Evolutionary conservation across 192 early-diverging fungal species (phyloP).

Genomic region (Rhizophagus sp.): DNA sequence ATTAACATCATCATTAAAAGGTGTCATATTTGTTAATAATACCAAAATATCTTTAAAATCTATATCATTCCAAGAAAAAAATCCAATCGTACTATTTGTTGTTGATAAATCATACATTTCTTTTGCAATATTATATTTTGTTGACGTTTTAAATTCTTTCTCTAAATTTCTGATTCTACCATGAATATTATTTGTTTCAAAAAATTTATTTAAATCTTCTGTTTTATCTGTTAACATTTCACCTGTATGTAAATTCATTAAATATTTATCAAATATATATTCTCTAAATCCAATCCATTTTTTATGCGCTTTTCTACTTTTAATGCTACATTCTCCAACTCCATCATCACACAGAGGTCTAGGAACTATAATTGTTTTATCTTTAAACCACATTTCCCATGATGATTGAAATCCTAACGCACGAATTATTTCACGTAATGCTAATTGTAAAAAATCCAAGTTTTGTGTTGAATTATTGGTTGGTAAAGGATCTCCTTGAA

Average conservation of each 20-base stretch:
- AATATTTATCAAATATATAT: conserved; percentile 16
- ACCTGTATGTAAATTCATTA: not conserved
- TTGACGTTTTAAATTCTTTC: not conserved
- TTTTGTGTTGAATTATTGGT: not conserved
- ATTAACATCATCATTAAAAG: not conserved
- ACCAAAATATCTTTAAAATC: not conserved
- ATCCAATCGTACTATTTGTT: not conserved
- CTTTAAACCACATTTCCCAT: not conserved
- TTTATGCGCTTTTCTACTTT: too few relatives aligned
- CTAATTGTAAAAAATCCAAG: not conserved
- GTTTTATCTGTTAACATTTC: not conserved
- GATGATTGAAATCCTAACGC: not conserved
- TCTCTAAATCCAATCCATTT: not conserved
- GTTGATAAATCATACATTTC: not conserved
- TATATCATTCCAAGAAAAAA: not conserved
- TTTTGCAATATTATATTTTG: not conserved
- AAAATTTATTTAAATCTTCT: not conserved
- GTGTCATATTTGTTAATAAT: not conserved
- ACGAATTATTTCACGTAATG: not conserved
- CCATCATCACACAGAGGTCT: not conserved
- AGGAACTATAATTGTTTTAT: not conserved
- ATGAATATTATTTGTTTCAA: not conserved
- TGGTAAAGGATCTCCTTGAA: not conserved
- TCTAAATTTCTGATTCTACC: not conserved
- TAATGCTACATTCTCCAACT: too few relatives aligned